Evolutionary conservation across 805 yeast species (phyloP), one percentile per base, ranked within the genome.

Genomic region (Suhomyces prunicola): DNA sequence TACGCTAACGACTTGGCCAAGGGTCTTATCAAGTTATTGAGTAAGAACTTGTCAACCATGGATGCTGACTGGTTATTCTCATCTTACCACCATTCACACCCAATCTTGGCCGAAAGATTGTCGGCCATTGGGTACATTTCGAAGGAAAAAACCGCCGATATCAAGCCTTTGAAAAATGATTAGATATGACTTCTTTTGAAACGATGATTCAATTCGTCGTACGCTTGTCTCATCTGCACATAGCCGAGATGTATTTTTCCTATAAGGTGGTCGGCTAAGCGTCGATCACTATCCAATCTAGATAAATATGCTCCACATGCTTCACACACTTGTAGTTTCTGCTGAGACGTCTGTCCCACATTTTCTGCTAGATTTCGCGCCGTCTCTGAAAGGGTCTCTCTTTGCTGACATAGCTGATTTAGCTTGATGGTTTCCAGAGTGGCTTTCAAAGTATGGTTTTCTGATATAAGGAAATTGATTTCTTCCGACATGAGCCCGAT

Each of bases 31-130:
- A 84, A 81, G 57, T 73, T 94, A 57, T 88, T 86, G 64, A 84
- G 84, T 61, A 88, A 90, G 65, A 93, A 94, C 70, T 80, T 94
- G 66, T 79, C 90, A 53, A 81, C 91, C n/a, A 80, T 90, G 76
- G 90, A 87, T 65, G 96, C 94, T 26, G 97, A 94, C 67, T 83
- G 92, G 82, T 78, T 91, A 59, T 94, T 86, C 71, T 87, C 96
- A 19, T 85, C 94, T 44, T 93, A 90, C 71, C 90, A 86, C 66
- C 86, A 88, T 71, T 86, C 93, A 48, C 99, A 94, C 64, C 99
- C 99, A 48, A 88, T 90, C 52, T 72, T 93, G 62, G 84, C 93
- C 15, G 98, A 94, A 76, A 86, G 99, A 76, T 79, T 94, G 61
- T 67, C 74, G 46, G 96, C 96, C 6, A 78, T 94, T 55, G 86